A percentile compares a stretch with the other conserved stretches of the same genome.
Conservation (phyloP, 225 moss, liverwort and hornwort genomes). For the Sphagnum tenellum region DNA sequence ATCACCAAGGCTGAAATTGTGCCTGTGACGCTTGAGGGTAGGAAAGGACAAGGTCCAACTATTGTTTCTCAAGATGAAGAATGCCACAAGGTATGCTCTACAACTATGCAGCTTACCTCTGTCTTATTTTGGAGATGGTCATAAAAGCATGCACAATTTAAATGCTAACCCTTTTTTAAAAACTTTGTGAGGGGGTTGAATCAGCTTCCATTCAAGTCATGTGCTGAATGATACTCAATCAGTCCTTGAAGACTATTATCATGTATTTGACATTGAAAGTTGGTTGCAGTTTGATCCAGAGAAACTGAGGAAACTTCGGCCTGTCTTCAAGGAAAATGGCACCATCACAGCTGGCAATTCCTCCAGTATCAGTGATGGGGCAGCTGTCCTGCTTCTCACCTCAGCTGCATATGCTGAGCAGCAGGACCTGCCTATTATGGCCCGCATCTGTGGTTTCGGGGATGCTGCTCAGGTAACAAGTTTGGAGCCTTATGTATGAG, state of each 20-base stretch:
- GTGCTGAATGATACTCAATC: background rate
- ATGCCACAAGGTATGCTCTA: slow-evolving; percentile 51
- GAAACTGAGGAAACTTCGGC: slow-evolving; percentile 52
- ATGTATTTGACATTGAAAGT: background rate
- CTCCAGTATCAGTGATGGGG: slow-evolving; percentile 81
- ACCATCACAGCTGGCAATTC: slow-evolving; percentile 96
- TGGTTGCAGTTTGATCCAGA: slow-evolving; percentile 70
- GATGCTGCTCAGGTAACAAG: slow-evolving; percentile 79
- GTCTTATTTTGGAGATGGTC: no score
- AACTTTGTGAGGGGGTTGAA: background rate
- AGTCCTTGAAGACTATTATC: no score
- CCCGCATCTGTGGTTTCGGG: slow-evolving; percentile 69
- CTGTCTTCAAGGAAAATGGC: slow-evolving; percentile 67
- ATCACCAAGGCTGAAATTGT: slow-evolving; percentile 49
- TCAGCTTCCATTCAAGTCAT: background rate
- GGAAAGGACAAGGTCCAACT: slow-evolving; percentile 30
- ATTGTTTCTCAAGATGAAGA: slow-evolving; percentile 69
- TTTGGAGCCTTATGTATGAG: no score
- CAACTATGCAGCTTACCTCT: no score
- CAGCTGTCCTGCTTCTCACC: slow-evolving; percentile 71
- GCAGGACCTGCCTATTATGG: slow-evolving; percentile 57
- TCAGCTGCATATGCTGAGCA: slow-evolving; percentile 60
- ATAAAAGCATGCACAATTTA: no score
- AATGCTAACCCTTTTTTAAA: no score
- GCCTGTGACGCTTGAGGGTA: slow-evolving; percentile 45